Evolutionary conservation across 1,284 basidiomycete species (phyloP).

Genomic region (Melampsora larici-populina): DNA sequence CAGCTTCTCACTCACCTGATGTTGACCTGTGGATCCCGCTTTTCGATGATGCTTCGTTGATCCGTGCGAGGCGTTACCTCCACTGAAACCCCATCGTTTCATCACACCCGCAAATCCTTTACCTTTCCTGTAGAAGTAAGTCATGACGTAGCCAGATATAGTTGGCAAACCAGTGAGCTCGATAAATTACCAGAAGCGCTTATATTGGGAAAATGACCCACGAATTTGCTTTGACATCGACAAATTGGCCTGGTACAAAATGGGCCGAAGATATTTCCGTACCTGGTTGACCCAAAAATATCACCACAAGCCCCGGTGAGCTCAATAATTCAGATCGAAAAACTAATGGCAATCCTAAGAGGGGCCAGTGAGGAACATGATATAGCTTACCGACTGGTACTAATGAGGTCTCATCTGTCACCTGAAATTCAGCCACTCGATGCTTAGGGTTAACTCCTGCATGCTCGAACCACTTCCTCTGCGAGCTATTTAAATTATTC

Average conservation of each 20-base stretch:
- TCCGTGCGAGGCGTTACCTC: slow-evolving; percentile 91
- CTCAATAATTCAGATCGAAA: neutral
- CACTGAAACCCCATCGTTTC: slow-evolving; percentile 94
- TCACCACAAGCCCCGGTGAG: neutral
- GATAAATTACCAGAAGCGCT: neutral
- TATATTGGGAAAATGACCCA: slow-evolving; percentile 57
- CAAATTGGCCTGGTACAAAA: slow-evolving; percentile 95
- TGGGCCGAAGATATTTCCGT: slow-evolving; percentile 85
- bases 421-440: slow-evolving; percentile 81
- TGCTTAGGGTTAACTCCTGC: slow-evolving; percentile 81
- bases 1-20: slow-evolving; percentile 65
- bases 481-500: slow-evolving; percentile 69
- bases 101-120: slow-evolving; percentile 97
- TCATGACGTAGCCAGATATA: slow-evolving; percentile 2
- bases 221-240: slow-evolving; percentile 90
- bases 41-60: slow-evolving; percentile 91
- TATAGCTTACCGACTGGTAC: slow-evolving; percentile 70
- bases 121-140: slow-evolving; percentile 67
- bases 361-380: slow-evolving; percentile 41
- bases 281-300: slow-evolving; percentile 58
- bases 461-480: slow-evolving; percentile 61
- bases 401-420: slow-evolving; percentile 76
- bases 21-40: slow-evolving; percentile 87
- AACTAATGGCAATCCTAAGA: slow-evolving; percentile 1
- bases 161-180: neutral